A percentile compares a stretch with the other conserved stretches of the same genome.
phyloP scores from a whole-genome alignment of 1,139 yeast genomes.

The Taphrina flavorubra region DNA sequence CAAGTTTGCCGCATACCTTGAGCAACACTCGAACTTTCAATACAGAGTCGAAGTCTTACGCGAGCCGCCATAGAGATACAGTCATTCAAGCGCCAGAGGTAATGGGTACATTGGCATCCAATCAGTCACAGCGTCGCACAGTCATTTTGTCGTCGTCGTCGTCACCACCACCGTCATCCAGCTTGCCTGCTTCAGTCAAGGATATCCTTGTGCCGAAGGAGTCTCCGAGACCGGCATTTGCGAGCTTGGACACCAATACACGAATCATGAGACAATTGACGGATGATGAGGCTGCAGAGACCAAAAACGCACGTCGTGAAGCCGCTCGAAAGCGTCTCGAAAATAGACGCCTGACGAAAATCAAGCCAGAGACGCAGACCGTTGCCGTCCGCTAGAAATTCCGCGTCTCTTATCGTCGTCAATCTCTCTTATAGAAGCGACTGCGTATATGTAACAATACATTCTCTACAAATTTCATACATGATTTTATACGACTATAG shows the following conservation, averaged over 20 bases:
- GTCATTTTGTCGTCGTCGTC: neutral
- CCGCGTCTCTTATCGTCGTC: neutral
- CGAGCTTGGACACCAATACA: neutral
- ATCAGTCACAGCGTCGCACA: neutral
- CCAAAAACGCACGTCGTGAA: constrained; percentile 9
- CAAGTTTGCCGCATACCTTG: neutral
- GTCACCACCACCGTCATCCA: neutral
- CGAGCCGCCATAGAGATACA: neutral
- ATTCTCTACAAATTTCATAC: neutral
- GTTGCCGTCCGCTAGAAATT: neutral
- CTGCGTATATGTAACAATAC: constrained; percentile 12
- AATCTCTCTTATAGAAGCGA: neutral
- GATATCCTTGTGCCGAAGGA: neutral
- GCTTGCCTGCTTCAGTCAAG: neutral
- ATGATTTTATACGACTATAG: neutral
- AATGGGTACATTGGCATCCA: neutral
- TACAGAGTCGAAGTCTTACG: neutral
- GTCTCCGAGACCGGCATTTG: constrained; percentile 25
- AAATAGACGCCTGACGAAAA: neutral
- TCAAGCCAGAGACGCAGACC: neutral
- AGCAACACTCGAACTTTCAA: neutral
- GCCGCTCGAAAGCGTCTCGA: constrained; percentile 28
- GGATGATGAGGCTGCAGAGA: neutral
- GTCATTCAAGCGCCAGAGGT: neutral
- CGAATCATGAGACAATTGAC: neutral